These are phyloP conservation scores for Ophiocordyceps unilateralis DNA, from an alignment of 2,329 filamentous ascomycete genomes.

Conservation along the genomic window DNA sequence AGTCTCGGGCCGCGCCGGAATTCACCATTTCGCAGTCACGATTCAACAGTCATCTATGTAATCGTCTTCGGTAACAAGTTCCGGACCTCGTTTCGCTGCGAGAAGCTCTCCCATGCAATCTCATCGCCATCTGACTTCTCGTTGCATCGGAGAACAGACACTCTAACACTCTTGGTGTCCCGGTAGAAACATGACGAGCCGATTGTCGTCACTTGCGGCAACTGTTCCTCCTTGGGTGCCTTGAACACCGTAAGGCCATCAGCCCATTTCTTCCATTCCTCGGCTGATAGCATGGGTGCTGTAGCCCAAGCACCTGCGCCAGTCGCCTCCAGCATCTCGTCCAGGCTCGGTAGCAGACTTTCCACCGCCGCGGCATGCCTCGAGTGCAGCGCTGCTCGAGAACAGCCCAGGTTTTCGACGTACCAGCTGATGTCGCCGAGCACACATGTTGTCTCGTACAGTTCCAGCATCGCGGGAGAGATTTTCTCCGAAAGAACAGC, in stretches of 20 bases:
- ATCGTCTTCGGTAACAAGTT: too few relatives aligned
- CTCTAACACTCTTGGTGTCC: background rate
- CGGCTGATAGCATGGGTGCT: background rate
- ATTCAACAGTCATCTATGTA: too few relatives aligned
- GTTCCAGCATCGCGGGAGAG: conserved; percentile 1
- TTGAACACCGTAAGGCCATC: background rate
- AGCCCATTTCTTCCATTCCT: background rate
- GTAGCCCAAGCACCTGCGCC: background rate
- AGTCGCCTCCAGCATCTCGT: conserved; percentile 1
- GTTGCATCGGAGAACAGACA: background rate
- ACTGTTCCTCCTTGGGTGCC: background rate
- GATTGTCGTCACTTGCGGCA: background rate
- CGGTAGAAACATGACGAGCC: background rate
- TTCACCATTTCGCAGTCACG: too few relatives aligned
- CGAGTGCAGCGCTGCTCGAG: background rate
- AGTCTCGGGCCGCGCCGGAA: too few relatives aligned
- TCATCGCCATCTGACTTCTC: too few relatives aligned
- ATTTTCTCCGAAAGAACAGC: conserved; percentile 2
- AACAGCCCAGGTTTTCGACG: conserved; percentile 1
- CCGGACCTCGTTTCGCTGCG: too few relatives aligned
- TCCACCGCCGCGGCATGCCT: background rate
- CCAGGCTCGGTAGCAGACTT: background rate
- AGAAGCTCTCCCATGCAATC: too few relatives aligned
- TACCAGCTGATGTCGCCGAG: conserved; percentile 5
- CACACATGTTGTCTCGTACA: conserved; percentile 5